Evolutionary conservation across 2,329 filamentous ascomycete genomes (phyloP).

Genomic region (Pseudogymnoascus sp.): DNA sequence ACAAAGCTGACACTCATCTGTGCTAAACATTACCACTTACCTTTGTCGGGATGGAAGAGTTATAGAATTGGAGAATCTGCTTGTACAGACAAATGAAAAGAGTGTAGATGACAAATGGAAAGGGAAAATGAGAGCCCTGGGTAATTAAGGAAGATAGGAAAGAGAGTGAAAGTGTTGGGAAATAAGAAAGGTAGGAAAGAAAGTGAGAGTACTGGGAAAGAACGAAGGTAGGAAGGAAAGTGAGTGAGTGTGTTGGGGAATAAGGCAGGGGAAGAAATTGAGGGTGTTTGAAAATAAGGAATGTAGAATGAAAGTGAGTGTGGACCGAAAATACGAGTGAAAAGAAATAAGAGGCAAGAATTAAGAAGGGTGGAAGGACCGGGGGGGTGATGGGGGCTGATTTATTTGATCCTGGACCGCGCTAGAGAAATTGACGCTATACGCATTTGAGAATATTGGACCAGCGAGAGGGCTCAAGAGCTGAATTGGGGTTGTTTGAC

Average conservation of each 20-base stretch:
- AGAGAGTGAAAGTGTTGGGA: neutral
- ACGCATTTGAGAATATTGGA: neutral
- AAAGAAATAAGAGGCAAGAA: neutral
- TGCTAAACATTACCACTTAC: neutral
- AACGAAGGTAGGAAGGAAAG: neutral
- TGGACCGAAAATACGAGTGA: neutral
- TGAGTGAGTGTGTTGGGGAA: neutral
- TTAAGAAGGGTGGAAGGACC: neutral
- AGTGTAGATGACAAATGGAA: neutral
- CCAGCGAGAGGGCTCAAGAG: neutral
- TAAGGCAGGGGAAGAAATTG: neutral
- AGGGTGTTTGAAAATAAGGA: neutral
- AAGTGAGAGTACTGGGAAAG: neutral
- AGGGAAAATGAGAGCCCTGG: neutral
- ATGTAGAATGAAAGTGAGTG: neutral
- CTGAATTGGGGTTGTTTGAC: neutral
- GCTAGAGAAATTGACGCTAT: neutral
- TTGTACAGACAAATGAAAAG: neutral
- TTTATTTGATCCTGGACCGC: neutral
- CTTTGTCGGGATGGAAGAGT: neutral
- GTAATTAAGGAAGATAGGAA: neutral
- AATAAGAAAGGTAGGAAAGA: neutral
- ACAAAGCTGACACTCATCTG: neutral
- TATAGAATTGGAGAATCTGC: neutral
- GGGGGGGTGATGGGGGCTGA: neutral